phyloP scores from a whole-genome alignment of 495 filamentous ascomycete genomes.

The Penicillium steckii region DNA sequence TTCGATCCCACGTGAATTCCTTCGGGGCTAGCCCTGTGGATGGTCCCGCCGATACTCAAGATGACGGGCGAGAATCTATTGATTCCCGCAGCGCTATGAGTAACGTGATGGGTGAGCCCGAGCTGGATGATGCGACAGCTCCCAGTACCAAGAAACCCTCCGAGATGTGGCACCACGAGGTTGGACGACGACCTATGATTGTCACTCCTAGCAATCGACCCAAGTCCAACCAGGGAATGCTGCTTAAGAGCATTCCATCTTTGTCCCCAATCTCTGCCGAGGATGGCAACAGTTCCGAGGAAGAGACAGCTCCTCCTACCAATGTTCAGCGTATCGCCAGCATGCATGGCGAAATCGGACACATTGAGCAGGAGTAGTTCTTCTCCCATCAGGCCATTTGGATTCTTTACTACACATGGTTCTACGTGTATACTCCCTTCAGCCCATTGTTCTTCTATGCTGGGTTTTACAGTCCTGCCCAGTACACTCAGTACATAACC shows the following conservation, averaged over 20 bases:
- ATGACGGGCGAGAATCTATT: conserved; percentile 23
- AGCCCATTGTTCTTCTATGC: not conserved
- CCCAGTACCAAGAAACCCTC: conserved; percentile 24
- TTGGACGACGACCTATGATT: conserved; percentile 53
- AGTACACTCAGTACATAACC: conserved; percentile 21
- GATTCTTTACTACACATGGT: not conserved
- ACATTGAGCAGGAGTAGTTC: conserved; percentile 36
- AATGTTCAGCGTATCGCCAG: conserved; percentile 63
- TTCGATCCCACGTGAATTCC: conserved; percentile 46
- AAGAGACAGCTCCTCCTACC: conserved; percentile 27
- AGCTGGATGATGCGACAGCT: conserved; percentile 23
- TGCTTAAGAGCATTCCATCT: conserved; percentile 59
- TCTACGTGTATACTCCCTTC: not conserved
- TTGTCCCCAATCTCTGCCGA: conserved; percentile 45
- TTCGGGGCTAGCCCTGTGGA: conserved; percentile 24
- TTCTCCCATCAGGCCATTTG: not conserved
- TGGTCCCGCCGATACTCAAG: conserved; percentile 25
- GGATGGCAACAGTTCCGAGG: conserved; percentile 40
- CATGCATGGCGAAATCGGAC: conserved; percentile 59
- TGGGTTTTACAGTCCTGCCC: conserved; percentile 3
- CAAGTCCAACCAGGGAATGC: conserved; percentile 67
- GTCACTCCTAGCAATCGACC: conserved; percentile 45
- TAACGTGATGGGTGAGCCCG: conserved; percentile 35
- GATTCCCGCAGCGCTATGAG: conserved; percentile 35
- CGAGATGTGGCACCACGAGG: conserved; percentile 51